Evolutionary conservation across 768 basidiomycete genomes (phyloP).

Genomic region (Phaffia tasmanica): DNA sequence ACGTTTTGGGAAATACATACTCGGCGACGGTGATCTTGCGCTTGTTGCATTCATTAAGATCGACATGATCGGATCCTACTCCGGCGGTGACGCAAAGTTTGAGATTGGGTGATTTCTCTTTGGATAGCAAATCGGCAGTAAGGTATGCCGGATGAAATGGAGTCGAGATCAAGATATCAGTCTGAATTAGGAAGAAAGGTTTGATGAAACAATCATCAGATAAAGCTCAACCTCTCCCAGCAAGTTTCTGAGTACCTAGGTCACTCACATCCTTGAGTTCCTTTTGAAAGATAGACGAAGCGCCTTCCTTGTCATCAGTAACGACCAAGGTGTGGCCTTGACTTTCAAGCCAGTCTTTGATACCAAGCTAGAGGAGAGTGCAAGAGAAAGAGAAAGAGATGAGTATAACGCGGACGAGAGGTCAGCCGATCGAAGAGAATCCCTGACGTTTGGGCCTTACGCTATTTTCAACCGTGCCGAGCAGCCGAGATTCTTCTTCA

Average conservation of each 20-base stretch:
- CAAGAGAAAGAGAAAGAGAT: neutral
- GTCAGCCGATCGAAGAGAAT: neutral
- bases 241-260: neutral
- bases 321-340: constrained; percentile 69
- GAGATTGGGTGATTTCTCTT: constrained; percentile 73
- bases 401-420: neutral
- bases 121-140: constrained; percentile 58
- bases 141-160: constrained; percentile 77
- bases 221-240: neutral
- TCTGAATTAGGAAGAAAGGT: neutral
- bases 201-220: neutral
- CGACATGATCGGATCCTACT: constrained; percentile 82
- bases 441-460: neutral
- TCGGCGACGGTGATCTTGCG: constrained; percentile 68
- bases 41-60: constrained; percentile 76
- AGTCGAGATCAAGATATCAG: constrained; percentile 49
- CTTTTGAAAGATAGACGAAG: constrained; percentile 69
- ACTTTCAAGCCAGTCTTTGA: constrained; percentile 56
- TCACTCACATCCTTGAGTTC: constrained; percentile 61
- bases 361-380: constrained; percentile 49
- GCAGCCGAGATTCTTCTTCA: constrained; percentile 56
- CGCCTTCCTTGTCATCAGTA: constrained; percentile 70
- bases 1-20: constrained; percentile 15
- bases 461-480: constrained; percentile 66
- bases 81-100: constrained; percentile 84